Base-by-base conservation (phyloP, 768 basidiomycete species). In the Tulasnella sp. region DNA sequence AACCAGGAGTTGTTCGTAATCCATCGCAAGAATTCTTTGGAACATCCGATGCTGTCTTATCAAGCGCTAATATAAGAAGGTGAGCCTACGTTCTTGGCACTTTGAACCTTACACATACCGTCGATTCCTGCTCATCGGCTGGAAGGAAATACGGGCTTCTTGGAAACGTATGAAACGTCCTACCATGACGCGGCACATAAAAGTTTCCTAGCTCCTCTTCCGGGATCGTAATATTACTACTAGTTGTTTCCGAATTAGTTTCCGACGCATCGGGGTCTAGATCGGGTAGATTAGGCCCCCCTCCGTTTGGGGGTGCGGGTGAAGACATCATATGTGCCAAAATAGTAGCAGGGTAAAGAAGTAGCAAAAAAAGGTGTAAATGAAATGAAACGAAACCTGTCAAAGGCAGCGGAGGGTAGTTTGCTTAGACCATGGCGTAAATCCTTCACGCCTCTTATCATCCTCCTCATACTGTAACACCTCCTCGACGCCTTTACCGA, bases 91-190 rank as follows among this genome's bases (percentile, higher is more conserved):
- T 1, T 18, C 7, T 46, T 16, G 39, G 39, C 5, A n/a, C 9
- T 74, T 4, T n/a, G 8, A 38, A 27, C 34, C 27, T n/a, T n/a
- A 5, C 21, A 73, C 78, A n/a, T 46, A 79, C 78, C 6, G 1
- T 36, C 73, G 71, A 19, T 46, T 79, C 78, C 48, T 44, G 42
- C 8, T 31, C 44, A 46, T 79, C 78, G 9, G 78, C 78, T n/a
- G 78, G 78, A 44, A 79, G 71, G 46, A 46, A 79, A 39, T 79
- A 79, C 21, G 0, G 78, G 40, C 68, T 40, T 19, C 34, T 27
- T 19, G 31, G 14, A 6, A 68, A 68, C 8, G 38, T 74, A 38
- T 79, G 78, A 38, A 79, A 79, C 40, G 1, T 24, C 21, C 78
- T 73, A 1, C 78, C 78, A 73, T 79, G 71, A 18, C 71, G 36